These are phyloP conservation scores for Bondarzewia mesenterica DNA, from an alignment of 1,284 basidiomycete species.

Conservation along the genomic window DNA sequence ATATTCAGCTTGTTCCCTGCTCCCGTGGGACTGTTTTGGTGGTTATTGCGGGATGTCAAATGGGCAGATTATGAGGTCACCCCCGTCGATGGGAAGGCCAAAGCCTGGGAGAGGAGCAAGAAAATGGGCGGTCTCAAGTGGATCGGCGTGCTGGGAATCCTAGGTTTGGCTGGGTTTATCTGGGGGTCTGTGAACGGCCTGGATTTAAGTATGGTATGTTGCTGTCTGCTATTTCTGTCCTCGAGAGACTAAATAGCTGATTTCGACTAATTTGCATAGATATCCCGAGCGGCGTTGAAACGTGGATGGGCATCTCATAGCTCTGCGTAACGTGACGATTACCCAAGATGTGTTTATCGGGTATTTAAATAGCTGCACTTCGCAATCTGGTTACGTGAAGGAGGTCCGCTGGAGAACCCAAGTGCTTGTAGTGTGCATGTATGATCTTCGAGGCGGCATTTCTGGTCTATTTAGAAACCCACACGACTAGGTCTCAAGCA, in stretches of 20 bases:
- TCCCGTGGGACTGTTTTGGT: conserved; percentile 22
- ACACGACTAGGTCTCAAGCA: too few relatives aligned
- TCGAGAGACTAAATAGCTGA: not conserved
- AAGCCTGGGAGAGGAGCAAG: not conserved
- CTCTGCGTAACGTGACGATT: too few relatives aligned
- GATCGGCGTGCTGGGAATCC: not conserved
- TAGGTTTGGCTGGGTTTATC: not conserved
- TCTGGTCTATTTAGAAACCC: too few relatives aligned
- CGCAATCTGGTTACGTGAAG: too few relatives aligned
- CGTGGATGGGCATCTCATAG: too few relatives aligned
- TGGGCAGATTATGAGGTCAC: conserved; percentile 23
- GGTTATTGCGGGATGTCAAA: conserved; percentile 21
- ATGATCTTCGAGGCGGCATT: too few relatives aligned
- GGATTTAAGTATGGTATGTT: not conserved
- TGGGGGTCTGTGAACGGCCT: not conserved
- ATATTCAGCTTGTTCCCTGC: conserved; percentile 32
- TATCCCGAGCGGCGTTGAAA: too few relatives aligned
- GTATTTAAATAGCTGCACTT: too few relatives aligned
- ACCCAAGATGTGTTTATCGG: too few relatives aligned
- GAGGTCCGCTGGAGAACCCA: too few relatives aligned
- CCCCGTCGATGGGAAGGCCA: conserved; percentile 4
- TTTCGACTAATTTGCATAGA: not conserved
- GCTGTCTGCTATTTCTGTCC: not conserved
- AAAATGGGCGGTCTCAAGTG: not conserved
- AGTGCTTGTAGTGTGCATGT: too few relatives aligned